Evolutionary conservation across 768 basidiomycete species (phyloP).

Genomic region (Amanita rimosa): DNA sequence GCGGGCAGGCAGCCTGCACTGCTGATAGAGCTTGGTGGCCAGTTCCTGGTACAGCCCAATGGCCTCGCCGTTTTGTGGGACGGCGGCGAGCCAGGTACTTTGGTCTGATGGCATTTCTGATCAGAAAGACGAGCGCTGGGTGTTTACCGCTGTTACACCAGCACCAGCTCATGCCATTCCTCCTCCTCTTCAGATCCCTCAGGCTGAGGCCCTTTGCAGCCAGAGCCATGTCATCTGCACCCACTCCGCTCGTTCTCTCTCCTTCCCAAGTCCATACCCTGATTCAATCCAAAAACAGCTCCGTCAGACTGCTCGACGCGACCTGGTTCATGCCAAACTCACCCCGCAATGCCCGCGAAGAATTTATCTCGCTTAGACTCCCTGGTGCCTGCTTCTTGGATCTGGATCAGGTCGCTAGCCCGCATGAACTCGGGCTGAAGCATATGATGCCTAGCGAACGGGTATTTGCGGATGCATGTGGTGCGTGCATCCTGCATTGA

Average conservation of each 20-base stretch:
- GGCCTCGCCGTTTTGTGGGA: constrained; percentile 80
- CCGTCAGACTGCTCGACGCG: constrained; percentile 53
- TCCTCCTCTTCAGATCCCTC: background rate
- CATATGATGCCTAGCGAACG: constrained; percentile 86
- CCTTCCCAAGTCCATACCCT: constrained; percentile 35
- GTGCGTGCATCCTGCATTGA: constrained; percentile 31
- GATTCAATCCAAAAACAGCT: constrained; percentile 18
- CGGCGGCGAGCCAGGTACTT: constrained; percentile 86
- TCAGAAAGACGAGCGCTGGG: background rate
- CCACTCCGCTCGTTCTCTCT: constrained; percentile 38
- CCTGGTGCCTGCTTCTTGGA: constrained; percentile 69
- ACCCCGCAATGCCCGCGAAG: constrained; percentile 54
- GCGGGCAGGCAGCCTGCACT: constrained; percentile 36
- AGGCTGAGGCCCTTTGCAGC: background rate
- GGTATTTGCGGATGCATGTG: constrained; percentile 68
- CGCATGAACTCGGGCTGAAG: constrained; percentile 69
- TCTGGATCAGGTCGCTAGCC: constrained; percentile 66
- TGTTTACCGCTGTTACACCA: constrained; percentile 5
- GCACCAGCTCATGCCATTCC: too few species aligned
- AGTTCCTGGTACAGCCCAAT: constrained; percentile 64
- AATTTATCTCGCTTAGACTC: constrained; percentile 58
- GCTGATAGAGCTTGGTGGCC: constrained; percentile 45
- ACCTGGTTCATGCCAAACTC: constrained; percentile 95
- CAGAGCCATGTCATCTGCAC: constrained; percentile 6
- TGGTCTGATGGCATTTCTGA: constrained; percentile 96